Conservation (phyloP, 129 eudicot species). For the Smallanthus sonchifolius region DNA sequence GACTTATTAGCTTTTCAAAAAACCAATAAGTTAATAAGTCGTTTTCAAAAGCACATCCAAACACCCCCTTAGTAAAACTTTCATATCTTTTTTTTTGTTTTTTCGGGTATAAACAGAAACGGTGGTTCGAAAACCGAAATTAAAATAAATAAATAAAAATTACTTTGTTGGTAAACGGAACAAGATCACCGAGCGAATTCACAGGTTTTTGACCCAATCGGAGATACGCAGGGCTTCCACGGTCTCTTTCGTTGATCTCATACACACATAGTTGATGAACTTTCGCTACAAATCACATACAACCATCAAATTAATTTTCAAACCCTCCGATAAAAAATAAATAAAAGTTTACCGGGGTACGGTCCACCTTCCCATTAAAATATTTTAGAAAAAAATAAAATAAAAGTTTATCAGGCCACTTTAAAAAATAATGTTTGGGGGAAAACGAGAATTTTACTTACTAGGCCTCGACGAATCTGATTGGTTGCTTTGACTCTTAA, state of each 20-base stretch:
- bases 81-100: background rate
- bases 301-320: background rate
- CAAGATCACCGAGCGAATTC: conserved; percentile 80
- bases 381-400: no score
- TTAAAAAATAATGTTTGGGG: no score
- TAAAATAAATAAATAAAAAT: background rate
- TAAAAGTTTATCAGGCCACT: background rate
- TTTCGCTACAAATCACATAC: conserved; percentile 34
- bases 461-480: conserved; percentile 42
- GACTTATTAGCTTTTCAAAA: no score
- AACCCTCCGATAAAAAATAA: no score
- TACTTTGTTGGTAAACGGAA: conserved; percentile 85
- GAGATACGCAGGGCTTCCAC: conserved; percentile 88
- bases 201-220: conserved; percentile 75
- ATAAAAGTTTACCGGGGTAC: background rate
- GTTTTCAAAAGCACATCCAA: no score
- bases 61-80: no score
- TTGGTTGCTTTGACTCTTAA: conserved; percentile 42
- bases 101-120: background rate
- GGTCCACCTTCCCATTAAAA: no score
- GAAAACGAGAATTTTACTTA: conserved; percentile 27
- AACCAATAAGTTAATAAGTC: no score
- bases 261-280: conserved; percentile 71
- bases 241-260: conserved; percentile 88
- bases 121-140: background rate